Conservation (phyloP, 2,329 filamentous ascomycete species). For the Pseudogymnoascus sp. region DNA sequence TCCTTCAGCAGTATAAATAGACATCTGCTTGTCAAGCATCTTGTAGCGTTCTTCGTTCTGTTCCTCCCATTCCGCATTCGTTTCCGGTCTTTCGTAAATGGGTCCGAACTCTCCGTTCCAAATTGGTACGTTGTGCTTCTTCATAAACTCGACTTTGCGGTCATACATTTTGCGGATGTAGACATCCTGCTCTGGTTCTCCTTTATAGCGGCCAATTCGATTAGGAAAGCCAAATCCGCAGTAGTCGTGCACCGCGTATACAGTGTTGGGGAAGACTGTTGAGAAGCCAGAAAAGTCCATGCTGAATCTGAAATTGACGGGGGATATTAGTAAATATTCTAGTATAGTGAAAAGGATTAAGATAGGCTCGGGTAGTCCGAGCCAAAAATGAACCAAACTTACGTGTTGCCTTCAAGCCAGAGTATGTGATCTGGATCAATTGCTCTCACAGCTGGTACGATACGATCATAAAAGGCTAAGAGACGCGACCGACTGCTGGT, state of each 20-base stretch:
- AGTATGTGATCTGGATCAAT: constrained; percentile 44
- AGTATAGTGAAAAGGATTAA: neutral
- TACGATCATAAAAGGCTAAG: constrained; percentile 35
- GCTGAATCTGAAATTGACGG: constrained; percentile 34
- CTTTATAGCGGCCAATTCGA: constrained; percentile 33
- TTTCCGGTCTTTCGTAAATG: neutral
- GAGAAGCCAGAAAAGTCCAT: constrained; percentile 40
- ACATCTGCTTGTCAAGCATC: constrained; percentile 4
- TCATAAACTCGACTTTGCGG: constrained; percentile 43
- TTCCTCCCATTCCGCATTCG: neutral
- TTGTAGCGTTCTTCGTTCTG: neutral
- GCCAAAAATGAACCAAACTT: constrained; percentile 18
- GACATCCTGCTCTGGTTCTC: constrained; percentile 35
- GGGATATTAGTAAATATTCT: neutral
- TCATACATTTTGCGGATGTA: constrained; percentile 37
- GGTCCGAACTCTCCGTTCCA: constrained; percentile 34
- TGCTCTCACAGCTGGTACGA: constrained; percentile 35
- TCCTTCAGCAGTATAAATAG: constrained; percentile 12
- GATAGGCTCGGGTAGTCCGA: neutral
- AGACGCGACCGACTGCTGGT: constrained; percentile 32
- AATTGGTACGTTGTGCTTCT: constrained; percentile 34
- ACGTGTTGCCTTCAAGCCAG: constrained; percentile 47
- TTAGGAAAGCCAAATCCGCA: constrained; percentile 37
- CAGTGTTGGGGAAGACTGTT: constrained; percentile 35
- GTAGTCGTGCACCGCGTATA: constrained; percentile 41